A percentile compares a stretch with the other conserved stretches of the same genome.
These are phyloP conservation scores for Carex arenaria DNA, from an alignment of 202 grass and related monocot genomes.

Conservation along the genomic window DNA sequence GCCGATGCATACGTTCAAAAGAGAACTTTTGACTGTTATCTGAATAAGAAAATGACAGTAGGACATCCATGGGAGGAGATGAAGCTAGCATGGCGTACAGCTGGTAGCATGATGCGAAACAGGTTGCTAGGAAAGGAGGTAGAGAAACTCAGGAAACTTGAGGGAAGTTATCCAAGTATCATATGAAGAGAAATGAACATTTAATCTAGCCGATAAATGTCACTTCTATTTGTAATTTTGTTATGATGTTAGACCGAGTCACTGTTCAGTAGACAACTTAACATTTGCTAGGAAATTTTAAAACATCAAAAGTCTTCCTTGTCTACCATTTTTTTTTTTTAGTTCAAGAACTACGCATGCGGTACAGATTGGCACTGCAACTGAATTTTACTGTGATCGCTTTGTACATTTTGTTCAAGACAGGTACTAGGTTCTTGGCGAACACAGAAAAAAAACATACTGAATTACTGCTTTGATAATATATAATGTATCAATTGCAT, in stretches of 20 bases:
- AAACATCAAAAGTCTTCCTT: neutral
- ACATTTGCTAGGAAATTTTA: neutral
- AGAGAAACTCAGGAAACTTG: constrained; percentile 35
- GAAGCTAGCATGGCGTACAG: constrained; percentile 61
- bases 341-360: neutral
- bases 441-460: neutral
- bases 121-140: constrained; percentile 61
- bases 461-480: constrained; percentile 13
- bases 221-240: neutral
- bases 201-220: neutral
- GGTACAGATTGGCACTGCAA: neutral
- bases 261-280: neutral
- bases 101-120: constrained; percentile 50
- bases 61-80: constrained; percentile 45
- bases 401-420: neutral
- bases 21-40: constrained; percentile 90
- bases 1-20: constrained; percentile 87
- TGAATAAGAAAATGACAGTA: constrained; percentile 74
- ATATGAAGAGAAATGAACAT: neutral
- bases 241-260: neutral
- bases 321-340: neutral
- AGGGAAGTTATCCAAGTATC: constrained; percentile 15
- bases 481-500: neutral
- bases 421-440: neutral
- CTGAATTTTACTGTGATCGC: neutral